Conservation (phyloP, 1,284 basidiomycete genomes). For the Lentinula novae-zelandiae region DNA sequence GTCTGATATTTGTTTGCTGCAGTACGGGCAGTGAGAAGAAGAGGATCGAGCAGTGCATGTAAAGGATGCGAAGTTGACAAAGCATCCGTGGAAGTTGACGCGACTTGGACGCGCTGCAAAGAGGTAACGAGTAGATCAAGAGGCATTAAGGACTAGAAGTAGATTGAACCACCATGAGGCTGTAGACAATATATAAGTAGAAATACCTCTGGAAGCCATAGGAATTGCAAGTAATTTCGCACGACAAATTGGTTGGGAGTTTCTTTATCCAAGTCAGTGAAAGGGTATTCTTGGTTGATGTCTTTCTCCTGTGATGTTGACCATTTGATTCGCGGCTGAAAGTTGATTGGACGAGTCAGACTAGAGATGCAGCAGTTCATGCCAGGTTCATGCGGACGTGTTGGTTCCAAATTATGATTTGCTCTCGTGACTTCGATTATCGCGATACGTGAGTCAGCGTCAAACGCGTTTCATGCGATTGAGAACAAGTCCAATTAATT, state of each 20-base stretch:
- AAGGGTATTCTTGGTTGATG: constrained; percentile 45
- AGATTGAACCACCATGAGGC: not conserved
- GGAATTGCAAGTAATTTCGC: constrained; percentile 63
- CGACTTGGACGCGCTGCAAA: constrained; percentile 41
- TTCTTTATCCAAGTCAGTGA: constrained; percentile 34
- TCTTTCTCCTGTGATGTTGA: constrained; percentile 46
- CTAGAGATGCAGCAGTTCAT: not conserved
- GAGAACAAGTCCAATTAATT: too few species aligned
- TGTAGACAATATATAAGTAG: not conserved
- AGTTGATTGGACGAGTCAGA: not conserved
- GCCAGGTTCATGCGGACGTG: too few species aligned
- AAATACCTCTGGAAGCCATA: constrained; percentile 71
- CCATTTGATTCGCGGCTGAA: constrained; percentile 29
- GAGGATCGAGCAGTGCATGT: constrained; percentile 49
- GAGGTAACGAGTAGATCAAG: constrained; percentile 51
- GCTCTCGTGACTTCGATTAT: too few species aligned
- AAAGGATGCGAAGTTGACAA: constrained; percentile 43
- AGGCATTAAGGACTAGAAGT: constrained; percentile 62
- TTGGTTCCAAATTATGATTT: too few species aligned
- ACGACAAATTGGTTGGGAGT: constrained; percentile 43
- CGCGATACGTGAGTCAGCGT: too few species aligned
- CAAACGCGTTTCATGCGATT: too few species aligned
- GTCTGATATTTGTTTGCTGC: constrained; percentile 59
- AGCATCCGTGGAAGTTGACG: constrained; percentile 22
- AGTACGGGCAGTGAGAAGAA: constrained; percentile 56